phyloP scores from a whole-genome alignment of 192 early-diverging fungal genomes.

The Obelidium mucronatum region DNA sequence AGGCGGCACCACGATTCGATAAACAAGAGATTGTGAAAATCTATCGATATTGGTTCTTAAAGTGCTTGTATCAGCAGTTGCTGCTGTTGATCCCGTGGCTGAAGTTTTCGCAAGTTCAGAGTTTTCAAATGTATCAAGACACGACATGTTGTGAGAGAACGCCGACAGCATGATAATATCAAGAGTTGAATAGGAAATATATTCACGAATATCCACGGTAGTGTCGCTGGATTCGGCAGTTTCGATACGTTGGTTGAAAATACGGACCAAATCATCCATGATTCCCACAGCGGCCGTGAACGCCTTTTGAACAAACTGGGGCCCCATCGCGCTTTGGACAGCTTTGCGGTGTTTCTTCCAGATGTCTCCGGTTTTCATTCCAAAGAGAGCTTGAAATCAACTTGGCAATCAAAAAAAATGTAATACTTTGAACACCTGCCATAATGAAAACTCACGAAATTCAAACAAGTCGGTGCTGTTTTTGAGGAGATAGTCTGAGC shows the following conservation, averaged over 20 bases:
- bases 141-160: conserved; percentile 7
- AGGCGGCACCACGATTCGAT: neutral
- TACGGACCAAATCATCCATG: conserved; percentile 2
- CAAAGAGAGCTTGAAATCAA: conserved; percentile 49
- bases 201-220: conserved; percentile 4
- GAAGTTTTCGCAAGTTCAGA: neutral
- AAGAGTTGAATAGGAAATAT: conserved; percentile 1
- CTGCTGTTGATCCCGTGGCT: neutral
- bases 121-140: neutral
- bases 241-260: conserved; percentile 13
- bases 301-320: conserved; percentile 44
- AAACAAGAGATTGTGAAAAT: neutral
- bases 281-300: conserved; percentile 2
- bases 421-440: too few species aligned
- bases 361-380: conserved; percentile 35
- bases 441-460: conserved; percentile 9
- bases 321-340: conserved; percentile 57
- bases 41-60: neutral
- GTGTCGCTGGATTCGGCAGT: neutral
- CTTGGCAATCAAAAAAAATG: too few species aligned
- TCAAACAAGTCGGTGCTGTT: conserved; percentile 31
- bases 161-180: conserved; percentile 11
- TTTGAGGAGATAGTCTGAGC: conserved; percentile 2
- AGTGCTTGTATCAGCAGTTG: too few species aligned
- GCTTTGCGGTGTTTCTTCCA: conserved; percentile 63